Percentiles rank a stretch among this genome's conserved stretches.
These are phyloP conservation scores for Raphidocelis subcapitata DNA, from an alignment of 139 green algal species.

Conservation along the genomic window DNA sequence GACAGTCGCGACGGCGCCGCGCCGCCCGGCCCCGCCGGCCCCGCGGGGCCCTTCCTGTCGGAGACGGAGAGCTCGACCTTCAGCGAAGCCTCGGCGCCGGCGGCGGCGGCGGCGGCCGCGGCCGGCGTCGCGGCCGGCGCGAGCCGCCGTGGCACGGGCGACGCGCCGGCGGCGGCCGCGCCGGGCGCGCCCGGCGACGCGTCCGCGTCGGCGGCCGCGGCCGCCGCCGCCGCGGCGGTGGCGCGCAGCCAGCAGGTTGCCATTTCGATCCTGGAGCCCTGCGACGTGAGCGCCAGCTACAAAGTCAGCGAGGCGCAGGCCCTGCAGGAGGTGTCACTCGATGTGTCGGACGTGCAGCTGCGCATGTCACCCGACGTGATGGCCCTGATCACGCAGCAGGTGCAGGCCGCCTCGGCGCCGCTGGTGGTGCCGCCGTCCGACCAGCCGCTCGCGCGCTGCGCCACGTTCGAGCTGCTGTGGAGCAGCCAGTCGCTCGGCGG, in stretches of 20 bases:
- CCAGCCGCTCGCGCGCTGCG: conserved; percentile 53
- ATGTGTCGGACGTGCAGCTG: conserved; percentile 50
- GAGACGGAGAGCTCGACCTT: too few relatives aligned
- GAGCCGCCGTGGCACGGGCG: conserved; percentile 12
- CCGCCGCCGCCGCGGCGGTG: not conserved
- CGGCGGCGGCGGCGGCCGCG: not conserved
- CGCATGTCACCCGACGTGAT: conserved; percentile 67
- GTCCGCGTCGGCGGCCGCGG: not conserved
- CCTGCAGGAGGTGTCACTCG: conserved; percentile 4
- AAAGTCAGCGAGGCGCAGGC: not conserved
- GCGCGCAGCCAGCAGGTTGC: conserved; percentile 5
- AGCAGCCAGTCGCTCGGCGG: conserved; percentile 13
- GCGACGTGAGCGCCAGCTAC: conserved; percentile 27
- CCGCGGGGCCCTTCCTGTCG: too few relatives aligned
- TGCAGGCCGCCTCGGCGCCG: conserved; percentile 45
- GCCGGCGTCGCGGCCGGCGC: not conserved
- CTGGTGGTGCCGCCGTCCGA: conserved; percentile 47
- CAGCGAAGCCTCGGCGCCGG: not conserved
- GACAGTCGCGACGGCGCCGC: not conserved
- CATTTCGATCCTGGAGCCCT: conserved; percentile 38
- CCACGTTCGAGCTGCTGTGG: conserved; percentile 71
- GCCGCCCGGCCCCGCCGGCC: not conserved
- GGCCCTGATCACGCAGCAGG: conserved; percentile 51
- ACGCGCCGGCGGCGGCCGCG: not conserved
- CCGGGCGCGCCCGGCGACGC: not conserved